Percentiles rank a stretch among this genome's conserved stretches.
phyloP scores from a whole-genome alignment of 371 early-diverging fungal genomes.

The Mortierella sp. region DNA sequence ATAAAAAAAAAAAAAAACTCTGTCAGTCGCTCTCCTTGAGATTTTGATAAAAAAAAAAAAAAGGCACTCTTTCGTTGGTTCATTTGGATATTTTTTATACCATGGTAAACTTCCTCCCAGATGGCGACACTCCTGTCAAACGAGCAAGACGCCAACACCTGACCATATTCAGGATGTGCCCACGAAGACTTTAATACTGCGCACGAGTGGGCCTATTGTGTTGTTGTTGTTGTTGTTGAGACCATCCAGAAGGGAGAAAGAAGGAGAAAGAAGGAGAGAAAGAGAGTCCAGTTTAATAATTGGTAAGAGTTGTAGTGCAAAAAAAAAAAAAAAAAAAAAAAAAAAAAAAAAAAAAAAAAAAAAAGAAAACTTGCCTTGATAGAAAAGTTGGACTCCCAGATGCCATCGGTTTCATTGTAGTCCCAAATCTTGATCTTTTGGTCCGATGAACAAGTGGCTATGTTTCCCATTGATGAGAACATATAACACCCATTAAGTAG shows the following conservation, averaged over 20 bases:
- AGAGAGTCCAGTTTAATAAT: no score
- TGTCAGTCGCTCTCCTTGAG: background rate
- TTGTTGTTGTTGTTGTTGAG: background rate
- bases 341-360: background rate
- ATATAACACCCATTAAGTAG: background rate
- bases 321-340: no score
- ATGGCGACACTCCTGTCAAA: constrained; percentile 91
- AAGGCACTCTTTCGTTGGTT: background rate
- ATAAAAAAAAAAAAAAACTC: constrained; percentile 4
- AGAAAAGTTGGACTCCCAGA: constrained; percentile 86
- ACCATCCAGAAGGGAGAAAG: no score
- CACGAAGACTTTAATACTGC: constrained; percentile 87
- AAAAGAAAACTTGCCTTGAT: constrained; percentile 70
- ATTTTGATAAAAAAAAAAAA: no score
- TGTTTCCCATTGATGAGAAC: background rate
- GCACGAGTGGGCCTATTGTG: constrained; percentile 81
- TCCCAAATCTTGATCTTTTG: constrained; percentile 95
- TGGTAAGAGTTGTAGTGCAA: background rate
- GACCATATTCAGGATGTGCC: constrained; percentile 96
- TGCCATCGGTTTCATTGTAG: constrained; percentile 68
- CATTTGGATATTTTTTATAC: constrained; percentile 50
- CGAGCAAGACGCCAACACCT: constrained; percentile 91
- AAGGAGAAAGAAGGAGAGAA: no score
- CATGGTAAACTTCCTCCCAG: constrained; percentile 89
- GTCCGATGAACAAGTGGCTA: constrained; percentile 90